phyloP scores from a whole-genome alignment of 2,329 filamentous ascomycete genomes.

The Boeremia exigua region DNA sequence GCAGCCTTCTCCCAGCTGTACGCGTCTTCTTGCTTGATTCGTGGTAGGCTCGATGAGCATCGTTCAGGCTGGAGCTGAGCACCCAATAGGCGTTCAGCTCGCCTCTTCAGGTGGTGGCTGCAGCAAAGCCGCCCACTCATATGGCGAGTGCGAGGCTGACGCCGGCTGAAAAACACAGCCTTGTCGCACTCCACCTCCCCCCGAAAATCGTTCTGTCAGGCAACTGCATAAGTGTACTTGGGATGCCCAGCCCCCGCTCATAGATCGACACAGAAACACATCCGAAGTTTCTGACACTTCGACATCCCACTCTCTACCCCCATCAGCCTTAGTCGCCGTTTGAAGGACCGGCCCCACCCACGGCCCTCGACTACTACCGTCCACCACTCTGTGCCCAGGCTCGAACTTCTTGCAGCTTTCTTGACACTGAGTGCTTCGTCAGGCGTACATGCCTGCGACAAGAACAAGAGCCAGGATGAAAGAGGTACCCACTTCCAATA shows the following conservation, averaged over 20 bases:
- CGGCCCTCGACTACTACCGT: slow-evolving; percentile 28
- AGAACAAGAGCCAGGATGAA: slow-evolving; percentile 46
- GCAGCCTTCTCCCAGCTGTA: slow-evolving; percentile 23
- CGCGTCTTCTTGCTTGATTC: slow-evolving; percentile 37
- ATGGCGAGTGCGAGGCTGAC: slow-evolving; percentile 49
- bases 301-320: slow-evolving; percentile 24
- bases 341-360: slow-evolving; percentile 39
- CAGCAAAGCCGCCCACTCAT: slow-evolving; percentile 45
- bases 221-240: slow-evolving; percentile 39
- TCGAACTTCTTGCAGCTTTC: slow-evolving; percentile 20
- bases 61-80: slow-evolving; percentile 39
- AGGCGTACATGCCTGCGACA: slow-evolving; percentile 42
- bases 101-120: slow-evolving; percentile 46
- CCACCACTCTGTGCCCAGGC: slow-evolving; percentile 17
- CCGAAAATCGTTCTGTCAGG: slow-evolving; percentile 45
- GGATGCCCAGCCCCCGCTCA: slow-evolving; percentile 38
- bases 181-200: slow-evolving; percentile 40
- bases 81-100: slow-evolving; percentile 44
- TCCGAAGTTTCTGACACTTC: slow-evolving; percentile 28
- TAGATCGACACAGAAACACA: slow-evolving; percentile 34
- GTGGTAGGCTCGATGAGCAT: slow-evolving; percentile 26
- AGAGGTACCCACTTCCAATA: slow-evolving; percentile 18
- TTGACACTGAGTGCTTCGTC: slow-evolving; percentile 14
- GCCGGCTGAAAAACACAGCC: slow-evolving; percentile 42
- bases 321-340: slow-evolving; percentile 39